A percentile compares a stretch with the other conserved stretches of the same genome.
Evolutionary conservation across 2,329 filamentous ascomycete species (phyloP).

Genomic region (Xylogone sp.): DNA sequence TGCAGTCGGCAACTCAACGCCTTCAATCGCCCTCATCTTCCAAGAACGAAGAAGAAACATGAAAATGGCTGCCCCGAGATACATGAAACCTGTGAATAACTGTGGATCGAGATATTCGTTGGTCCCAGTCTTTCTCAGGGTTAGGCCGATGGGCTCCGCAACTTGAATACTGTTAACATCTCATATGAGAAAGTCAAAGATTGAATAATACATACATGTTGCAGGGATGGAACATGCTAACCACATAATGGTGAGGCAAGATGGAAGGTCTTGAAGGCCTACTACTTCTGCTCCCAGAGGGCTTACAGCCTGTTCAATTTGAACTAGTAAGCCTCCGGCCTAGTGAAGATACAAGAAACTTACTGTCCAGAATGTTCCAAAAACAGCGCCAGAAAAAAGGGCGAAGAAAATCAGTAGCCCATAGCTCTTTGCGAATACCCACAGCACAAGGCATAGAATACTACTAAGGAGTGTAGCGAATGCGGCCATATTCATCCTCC

Average conservation of each 20-base stretch:
- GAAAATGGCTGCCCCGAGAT: constrained; percentile 44
- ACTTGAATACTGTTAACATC: background rate
- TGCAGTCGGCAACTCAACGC: no score
- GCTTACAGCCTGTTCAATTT: constrained; percentile 27
- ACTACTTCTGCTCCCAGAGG: constrained; percentile 36
- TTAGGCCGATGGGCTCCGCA: background rate
- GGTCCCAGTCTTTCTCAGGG: background rate
- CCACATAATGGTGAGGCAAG: constrained; percentile 34
- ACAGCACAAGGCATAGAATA: constrained; percentile 37
- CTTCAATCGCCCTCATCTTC: no score
- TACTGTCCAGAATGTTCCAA: constrained; percentile 46
- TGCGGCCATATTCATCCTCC: constrained; percentile 38
- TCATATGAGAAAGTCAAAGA: background rate
- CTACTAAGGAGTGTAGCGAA: constrained; percentile 34
- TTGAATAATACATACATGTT: constrained; percentile 18
- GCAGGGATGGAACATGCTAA: constrained; percentile 31
- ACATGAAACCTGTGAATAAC: constrained; percentile 40
- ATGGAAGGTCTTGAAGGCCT: constrained; percentile 34
- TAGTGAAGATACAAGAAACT: constrained; percentile 3
- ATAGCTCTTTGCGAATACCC: constrained; percentile 40
- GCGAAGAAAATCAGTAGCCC: constrained; percentile 30
- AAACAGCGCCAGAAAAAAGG: constrained; percentile 40
- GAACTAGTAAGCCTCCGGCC: background rate
- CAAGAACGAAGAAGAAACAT: no score
- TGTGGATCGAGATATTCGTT: constrained; percentile 7